Base-by-base conservation (phyloP, 495 filamentous ascomycete species). In the Podospora australis region DNA sequence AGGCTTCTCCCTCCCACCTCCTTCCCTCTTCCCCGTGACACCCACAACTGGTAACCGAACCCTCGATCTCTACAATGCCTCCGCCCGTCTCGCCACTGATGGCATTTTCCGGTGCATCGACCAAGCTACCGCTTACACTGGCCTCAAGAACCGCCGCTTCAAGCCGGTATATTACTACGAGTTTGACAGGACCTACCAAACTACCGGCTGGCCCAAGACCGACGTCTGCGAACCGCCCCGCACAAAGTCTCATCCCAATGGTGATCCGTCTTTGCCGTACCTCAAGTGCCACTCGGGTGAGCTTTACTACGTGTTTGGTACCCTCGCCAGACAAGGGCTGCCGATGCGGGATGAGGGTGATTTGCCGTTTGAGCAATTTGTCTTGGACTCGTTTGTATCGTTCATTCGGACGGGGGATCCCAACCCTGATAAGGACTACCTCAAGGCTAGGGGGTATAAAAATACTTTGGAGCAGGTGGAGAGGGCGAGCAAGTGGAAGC, bases 101-200 rank as follows among this genome's bases (percentile, higher is more conserved):
- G 67, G 60, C 23, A 61, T 70, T 25, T 77, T 78, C 62, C 65
- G 73, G n/a, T 79, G 74, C 54, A 53, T 70, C 17, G 66, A 65
- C 60, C 67, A 76, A 30, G 69, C 70, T 13, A 78, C 74, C 9
- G 68, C 66, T n/a, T 61, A 60, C 50, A 53, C 64, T 1, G 66
- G 52, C 16, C 40, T 66, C 22, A 4, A 44, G 13, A 58, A 67
- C 53, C 49, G 35, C 34, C 60, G 61, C 42, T 45, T 76, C 57
- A 51, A 49, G 44, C 20, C 52, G 9, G 54, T 69, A 13, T 77
- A 63, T 45, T 72, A 69, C 54, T 73, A 70, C 58, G 74, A 78
- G 52, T 76, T 79, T 54, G 69, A 78, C 56, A 58, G 75, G 3
- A 66, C 65, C 3, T 81, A 80, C 54, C 77, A 79, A 55, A 69